Conservation (phyloP, 768 basidiomycete genomes). For the button mushroom (Agaricus bisporus) region DNA sequence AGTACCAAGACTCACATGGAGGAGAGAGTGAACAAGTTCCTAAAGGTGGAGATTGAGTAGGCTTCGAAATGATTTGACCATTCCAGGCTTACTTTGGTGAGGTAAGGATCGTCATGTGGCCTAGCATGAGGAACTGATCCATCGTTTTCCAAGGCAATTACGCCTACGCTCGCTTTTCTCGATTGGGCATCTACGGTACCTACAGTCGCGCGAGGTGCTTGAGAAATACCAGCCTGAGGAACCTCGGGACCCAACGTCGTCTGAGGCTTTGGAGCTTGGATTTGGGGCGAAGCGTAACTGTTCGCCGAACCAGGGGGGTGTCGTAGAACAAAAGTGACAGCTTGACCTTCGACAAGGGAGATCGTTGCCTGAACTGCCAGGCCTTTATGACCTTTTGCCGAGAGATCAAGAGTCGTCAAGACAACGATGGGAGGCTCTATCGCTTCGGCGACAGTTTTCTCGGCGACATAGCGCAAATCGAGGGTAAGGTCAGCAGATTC, state of each 20-base stretch:
- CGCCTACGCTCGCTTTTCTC: too few species aligned
- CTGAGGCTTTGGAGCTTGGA: background rate
- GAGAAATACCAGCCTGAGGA: background rate
- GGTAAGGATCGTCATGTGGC: slow-evolving; percentile 50
- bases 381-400: slow-evolving; percentile 71
- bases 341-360: slow-evolving; percentile 75
- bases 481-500: slow-evolving; percentile 50
- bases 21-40: slow-evolving; percentile 51
- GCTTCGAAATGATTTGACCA: slow-evolving; percentile 22
- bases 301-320: slow-evolving; percentile 39
- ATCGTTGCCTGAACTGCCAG: slow-evolving; percentile 53
- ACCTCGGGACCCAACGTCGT: background rate
- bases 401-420: slow-evolving; percentile 59
- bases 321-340: slow-evolving; percentile 83
- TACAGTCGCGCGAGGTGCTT: background rate
- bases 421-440: slow-evolving; percentile 41
- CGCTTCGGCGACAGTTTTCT: slow-evolving; percentile 38
- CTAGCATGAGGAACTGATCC: background rate
- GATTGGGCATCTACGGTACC: background rate
- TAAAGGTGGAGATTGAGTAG: slow-evolving; percentile 15
- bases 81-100: slow-evolving; percentile 60
- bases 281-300: slow-evolving; percentile 8
- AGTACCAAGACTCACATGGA: slow-evolving; percentile 36
- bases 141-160: background rate
- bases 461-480: slow-evolving; percentile 73